These are phyloP conservation scores for Blastobotrys ciferrii DNA, from an alignment of 1,139 yeast genomes.

Conservation along the genomic window DNA sequence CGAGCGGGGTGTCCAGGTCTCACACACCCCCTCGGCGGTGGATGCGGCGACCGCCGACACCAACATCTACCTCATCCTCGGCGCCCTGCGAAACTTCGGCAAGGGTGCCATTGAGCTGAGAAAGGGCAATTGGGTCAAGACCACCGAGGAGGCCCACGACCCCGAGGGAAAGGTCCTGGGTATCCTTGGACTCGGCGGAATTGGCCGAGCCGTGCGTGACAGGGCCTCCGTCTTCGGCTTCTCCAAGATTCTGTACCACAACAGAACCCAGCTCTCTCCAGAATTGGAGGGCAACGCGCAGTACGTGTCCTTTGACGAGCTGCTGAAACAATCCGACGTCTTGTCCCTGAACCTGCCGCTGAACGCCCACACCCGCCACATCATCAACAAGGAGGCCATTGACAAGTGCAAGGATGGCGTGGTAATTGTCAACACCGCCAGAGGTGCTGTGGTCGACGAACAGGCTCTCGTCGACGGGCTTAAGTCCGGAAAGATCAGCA, in stretches of 20 bases:
- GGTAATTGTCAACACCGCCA: slow-evolving; percentile 59
- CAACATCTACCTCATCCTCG: slow-evolving; percentile 56
- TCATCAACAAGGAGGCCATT: slow-evolving; percentile 53
- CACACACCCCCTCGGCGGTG: slow-evolving; percentile 69
- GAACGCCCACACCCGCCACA: slow-evolving; percentile 50
- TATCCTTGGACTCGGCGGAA: slow-evolving; percentile 78
- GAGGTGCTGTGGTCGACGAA: slow-evolving; percentile 76
- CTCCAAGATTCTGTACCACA: slow-evolving; percentile 59
- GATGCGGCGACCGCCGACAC: slow-evolving; percentile 78
- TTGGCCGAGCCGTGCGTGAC: slow-evolving; percentile 71
- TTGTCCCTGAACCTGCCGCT: slow-evolving; percentile 65
- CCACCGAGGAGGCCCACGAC: slow-evolving; percentile 43
- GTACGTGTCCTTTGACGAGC: slow-evolving; percentile 55
- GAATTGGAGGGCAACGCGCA: slow-evolving; percentile 54
- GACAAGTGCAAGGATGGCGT: slow-evolving; percentile 66
- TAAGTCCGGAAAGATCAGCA: slow-evolving; percentile 64
- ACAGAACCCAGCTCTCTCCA: slow-evolving; percentile 52
- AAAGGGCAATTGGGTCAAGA: slow-evolving; percentile 36
- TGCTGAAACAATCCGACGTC: slow-evolving; percentile 56
- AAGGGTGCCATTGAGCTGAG: slow-evolving; percentile 40
- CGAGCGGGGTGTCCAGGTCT: slow-evolving; percentile 52
- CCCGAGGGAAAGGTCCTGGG: slow-evolving; percentile 68
- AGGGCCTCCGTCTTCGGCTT: slow-evolving; percentile 65
- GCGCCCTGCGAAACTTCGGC: slow-evolving; percentile 61
- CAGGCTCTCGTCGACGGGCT: slow-evolving; percentile 58